These are phyloP conservation scores for Rhodotorula sp. DNA, from an alignment of 1,284 basidiomycete species.

Conservation along the genomic window DNA sequence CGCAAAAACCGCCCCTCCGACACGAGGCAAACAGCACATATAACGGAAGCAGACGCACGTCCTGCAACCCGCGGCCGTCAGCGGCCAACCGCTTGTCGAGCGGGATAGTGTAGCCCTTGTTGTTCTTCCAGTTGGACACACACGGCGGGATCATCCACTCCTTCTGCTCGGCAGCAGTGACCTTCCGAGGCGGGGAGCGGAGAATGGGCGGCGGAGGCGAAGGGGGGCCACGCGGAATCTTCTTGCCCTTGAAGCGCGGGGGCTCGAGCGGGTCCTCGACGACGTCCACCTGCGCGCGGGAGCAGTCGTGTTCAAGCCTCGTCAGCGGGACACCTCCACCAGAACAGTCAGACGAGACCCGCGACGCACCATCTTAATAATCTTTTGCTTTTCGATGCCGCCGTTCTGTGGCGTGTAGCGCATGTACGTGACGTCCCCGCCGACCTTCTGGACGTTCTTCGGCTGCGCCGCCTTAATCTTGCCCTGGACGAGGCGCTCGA, in stretches of 20 bases:
- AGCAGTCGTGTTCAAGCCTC: background rate
- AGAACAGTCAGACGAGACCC: no score
- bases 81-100: constrained; percentile 97
- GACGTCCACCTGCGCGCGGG: constrained; percentile 64
- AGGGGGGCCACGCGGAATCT: constrained; percentile 91
- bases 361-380: constrained; percentile 87
- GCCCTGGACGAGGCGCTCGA: constrained; percentile 89
- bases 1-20: no score
- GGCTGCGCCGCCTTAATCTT: constrained; percentile 98
- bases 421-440: constrained; percentile 64
- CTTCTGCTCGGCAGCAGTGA: constrained; percentile 95
- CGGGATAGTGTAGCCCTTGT: constrained; percentile 99
- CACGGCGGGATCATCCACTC: constrained; percentile 99
- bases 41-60: constrained; percentile 63
- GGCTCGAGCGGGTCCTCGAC: constrained; percentile 97
- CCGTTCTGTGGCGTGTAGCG: constrained; percentile 89
- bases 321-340: no score
- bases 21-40: background rate
- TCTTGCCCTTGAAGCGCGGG: constrained; percentile 96
- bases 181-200: constrained; percentile 91
- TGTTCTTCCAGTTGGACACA: constrained; percentile 99
- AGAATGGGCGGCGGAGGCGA: constrained; percentile 97
- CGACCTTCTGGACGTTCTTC: constrained; percentile 47
- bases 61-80: constrained; percentile 94
- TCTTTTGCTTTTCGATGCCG: constrained; percentile 83